Percentiles rank a stretch among this genome's conserved stretches.
phyloP scores from a whole-genome alignment of 495 filamentous ascomycete species.

The Haplographium delicatum region DNA sequence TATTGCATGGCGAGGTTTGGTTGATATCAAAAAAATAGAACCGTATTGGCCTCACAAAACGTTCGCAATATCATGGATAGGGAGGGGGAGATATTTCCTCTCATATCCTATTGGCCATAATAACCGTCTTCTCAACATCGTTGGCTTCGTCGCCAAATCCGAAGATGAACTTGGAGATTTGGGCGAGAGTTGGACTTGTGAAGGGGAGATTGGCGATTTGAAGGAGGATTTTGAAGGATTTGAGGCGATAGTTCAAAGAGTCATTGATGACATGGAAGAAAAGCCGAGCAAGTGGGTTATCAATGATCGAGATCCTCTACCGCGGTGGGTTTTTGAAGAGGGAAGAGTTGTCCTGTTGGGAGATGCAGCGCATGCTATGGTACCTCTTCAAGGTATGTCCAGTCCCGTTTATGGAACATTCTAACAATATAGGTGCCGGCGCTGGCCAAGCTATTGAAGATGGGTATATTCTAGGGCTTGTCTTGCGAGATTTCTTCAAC shows the following conservation, averaged over 20 bases:
- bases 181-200: neutral
- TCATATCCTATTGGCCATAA: neutral
- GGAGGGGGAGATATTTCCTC: neutral
- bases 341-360: constrained; percentile 34
- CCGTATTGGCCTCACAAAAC: neutral
- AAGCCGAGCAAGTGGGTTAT: neutral
- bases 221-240: neutral
- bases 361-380: constrained; percentile 33
- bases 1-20: constrained; percentile 21
- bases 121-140: neutral
- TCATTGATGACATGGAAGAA: neutral
- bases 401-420: neutral
- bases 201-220: constrained; percentile 4
- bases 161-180: neutral
- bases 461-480: neutral
- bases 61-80: neutral
- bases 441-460: constrained; percentile 2
- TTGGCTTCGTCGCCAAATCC: neutral
- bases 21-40: neutral
- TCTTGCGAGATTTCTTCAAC: constrained; percentile 1
- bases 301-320: constrained; percentile 1
- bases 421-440: neutral
- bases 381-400: constrained; percentile 1
- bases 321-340: constrained; percentile 30
- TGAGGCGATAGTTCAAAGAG: neutral